Percentiles rank a stretch among this genome's conserved stretches.
Conservation (phyloP, 2,329 filamentous ascomycete species). For the Cercospora sp. region DNA sequence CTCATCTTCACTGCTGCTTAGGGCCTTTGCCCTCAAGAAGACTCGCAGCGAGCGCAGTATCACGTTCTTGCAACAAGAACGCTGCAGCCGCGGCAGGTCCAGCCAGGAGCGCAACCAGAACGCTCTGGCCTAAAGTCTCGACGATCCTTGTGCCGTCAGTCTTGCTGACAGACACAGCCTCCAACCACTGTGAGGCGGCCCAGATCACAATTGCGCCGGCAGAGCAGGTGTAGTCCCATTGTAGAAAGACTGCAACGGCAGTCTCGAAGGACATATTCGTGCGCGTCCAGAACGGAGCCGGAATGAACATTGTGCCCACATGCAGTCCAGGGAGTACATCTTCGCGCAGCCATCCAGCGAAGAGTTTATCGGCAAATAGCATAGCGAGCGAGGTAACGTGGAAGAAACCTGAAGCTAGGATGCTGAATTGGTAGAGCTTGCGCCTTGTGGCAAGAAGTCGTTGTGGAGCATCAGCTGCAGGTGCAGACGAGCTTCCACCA, state of each 20-base stretch:
- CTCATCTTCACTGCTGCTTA: constrained; percentile 4
- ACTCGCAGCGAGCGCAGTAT: constrained; percentile 17
- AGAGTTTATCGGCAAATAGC: constrained; percentile 16
- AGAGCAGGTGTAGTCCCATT: constrained; percentile 30
- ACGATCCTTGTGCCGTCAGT: constrained; percentile 2
- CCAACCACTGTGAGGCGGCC: constrained; percentile 23
- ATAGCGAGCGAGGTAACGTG: constrained; percentile 24
- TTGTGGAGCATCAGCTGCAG: constrained; percentile 5
- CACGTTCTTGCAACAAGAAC: constrained; percentile 28
- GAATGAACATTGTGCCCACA: constrained; percentile 18
- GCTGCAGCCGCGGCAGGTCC: constrained; percentile 28
- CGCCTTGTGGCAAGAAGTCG: constrained; percentile 13
- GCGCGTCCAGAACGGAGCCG: constrained; percentile 24
- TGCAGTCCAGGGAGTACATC: constrained; percentile 19
- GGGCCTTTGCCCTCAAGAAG: neutral
- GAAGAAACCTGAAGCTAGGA: constrained; percentile 27
- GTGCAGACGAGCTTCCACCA: neutral
- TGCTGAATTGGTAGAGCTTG: constrained; percentile 28
- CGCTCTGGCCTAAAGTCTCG: constrained; percentile 17
- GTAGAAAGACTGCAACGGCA: constrained; percentile 29
- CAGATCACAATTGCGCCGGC: constrained; percentile 25
- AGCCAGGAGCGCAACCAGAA: constrained; percentile 20
- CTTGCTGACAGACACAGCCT: constrained; percentile 10
- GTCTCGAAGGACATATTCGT: constrained; percentile 14
- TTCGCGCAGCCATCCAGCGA: constrained; percentile 22